These are phyloP conservation scores for Cladorrhinum samala DNA, from an alignment of 495 filamentous ascomycete genomes.

Conservation along the genomic window DNA sequence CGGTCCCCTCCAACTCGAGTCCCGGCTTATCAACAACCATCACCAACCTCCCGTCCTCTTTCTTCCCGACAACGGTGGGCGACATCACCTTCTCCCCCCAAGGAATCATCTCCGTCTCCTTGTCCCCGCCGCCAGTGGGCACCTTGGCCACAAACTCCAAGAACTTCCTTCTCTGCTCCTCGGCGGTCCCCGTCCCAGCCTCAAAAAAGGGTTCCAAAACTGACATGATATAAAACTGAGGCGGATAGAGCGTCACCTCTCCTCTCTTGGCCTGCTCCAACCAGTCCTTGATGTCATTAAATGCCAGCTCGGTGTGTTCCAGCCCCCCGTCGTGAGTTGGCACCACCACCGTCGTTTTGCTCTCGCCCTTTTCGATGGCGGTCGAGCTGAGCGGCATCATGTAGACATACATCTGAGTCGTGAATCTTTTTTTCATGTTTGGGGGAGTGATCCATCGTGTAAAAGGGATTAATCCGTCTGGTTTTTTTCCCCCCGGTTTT, in stretches of 20 bases:
- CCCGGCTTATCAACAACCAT: conserved; percentile 67
- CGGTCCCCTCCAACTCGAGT: conserved; percentile 57
- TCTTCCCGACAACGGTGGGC: conserved; percentile 46
- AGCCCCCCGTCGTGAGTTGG: conserved; percentile 78
- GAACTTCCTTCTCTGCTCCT: not conserved
- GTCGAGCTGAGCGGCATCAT: conserved; percentile 89
- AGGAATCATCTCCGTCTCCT: conserved; percentile 36
- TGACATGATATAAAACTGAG: conserved; percentile 75
- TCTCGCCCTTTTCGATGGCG: not conserved
- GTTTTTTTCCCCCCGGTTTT: too few species aligned
- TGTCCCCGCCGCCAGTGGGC: conserved; percentile 19
- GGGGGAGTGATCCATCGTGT: conserved; percentile 87
- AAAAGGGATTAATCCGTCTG: conserved; percentile 69
- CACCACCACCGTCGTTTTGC: not conserved
- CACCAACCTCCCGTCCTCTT: conserved; percentile 48
- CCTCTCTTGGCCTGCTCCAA: conserved; percentile 51
- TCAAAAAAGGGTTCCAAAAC: conserved; percentile 56
- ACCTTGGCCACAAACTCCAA: conserved; percentile 48
- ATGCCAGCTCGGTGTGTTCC: conserved; percentile 78
- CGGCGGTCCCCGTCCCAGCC: not conserved
- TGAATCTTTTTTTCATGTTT: conserved; percentile 65
- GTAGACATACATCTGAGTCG: conserved; percentile 95
- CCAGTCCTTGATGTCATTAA: conserved; percentile 64
- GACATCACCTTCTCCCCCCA: conserved; percentile 76
- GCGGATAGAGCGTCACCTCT: conserved; percentile 81